Evolutionary conservation across 2,329 filamentous ascomycete genomes (phyloP).

Genomic region (Pezicula carpinea): DNA sequence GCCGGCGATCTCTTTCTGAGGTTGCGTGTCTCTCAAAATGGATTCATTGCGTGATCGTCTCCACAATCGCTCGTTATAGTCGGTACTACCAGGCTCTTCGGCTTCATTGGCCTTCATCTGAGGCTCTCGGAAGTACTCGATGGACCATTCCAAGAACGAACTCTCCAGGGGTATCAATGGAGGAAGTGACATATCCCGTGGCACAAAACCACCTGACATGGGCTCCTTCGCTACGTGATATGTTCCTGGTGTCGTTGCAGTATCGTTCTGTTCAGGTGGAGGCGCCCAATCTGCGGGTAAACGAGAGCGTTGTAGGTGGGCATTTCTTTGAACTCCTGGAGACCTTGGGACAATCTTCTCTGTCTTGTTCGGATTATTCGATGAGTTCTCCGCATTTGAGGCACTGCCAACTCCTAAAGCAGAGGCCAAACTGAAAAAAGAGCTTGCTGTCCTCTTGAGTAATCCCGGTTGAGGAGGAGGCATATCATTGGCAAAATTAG

Average conservation of each 20-base stretch:
- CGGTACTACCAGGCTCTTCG: slow-evolving; percentile 90
- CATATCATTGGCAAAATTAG: slow-evolving; percentile 21
- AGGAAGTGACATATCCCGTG: slow-evolving; percentile 51
- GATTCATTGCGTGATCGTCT: slow-evolving; percentile 86
- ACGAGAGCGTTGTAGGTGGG: slow-evolving; percentile 33
- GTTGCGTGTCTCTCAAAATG: slow-evolving; percentile 89
- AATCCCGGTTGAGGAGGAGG: slow-evolving; percentile 52
- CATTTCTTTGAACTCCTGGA: slow-evolving; percentile 18
- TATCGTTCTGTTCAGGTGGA: slow-evolving; percentile 73
- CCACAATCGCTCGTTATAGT: slow-evolving; percentile 96
- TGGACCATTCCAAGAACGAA: slow-evolving; percentile 89
- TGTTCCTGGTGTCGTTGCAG: slow-evolving; percentile 57
- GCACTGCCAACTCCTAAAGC: slow-evolving; percentile 40
- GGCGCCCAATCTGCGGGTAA: slow-evolving; percentile 52
- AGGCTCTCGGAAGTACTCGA: slow-evolving; percentile 95
- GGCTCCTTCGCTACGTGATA: slow-evolving; percentile 77
- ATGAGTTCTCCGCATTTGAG: slow-evolving; percentile 23
- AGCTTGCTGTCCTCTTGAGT: slow-evolving; percentile 59
- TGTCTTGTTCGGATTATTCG: slow-evolving; percentile 13
- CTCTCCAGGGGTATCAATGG: slow-evolving; percentile 74
- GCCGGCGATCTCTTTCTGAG: slow-evolving; percentile 83
- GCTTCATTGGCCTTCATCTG: slow-evolving; percentile 97
- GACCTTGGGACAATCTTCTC: slow-evolving; percentile 19
- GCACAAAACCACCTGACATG: slow-evolving; percentile 68
- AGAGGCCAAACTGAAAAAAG: slow-evolving; percentile 44